Conservation (phyloP, 2,329 filamentous ascomycete genomes). For the Lomentospora prolificans region DNA sequence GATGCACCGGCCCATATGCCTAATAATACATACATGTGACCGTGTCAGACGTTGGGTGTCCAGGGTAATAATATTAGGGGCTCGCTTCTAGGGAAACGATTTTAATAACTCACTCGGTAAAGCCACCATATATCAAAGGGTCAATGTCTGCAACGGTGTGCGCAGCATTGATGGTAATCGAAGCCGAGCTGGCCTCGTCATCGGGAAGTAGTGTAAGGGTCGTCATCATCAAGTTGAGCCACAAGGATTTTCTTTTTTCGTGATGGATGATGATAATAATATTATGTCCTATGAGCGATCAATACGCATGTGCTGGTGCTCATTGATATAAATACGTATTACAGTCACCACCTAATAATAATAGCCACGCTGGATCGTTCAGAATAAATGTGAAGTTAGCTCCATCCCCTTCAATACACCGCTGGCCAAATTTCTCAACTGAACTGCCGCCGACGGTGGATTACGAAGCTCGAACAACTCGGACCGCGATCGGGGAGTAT, state of each 20-base stretch:
- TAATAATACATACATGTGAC: constrained; percentile 17
- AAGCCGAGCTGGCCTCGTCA: background rate
- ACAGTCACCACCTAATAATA: too few relatives aligned
- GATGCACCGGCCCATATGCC: constrained; percentile 56
- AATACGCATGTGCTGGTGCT: too few relatives aligned
- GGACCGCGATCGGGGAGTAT: background rate
- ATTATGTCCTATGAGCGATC: too few relatives aligned
- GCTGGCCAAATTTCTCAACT: too few relatives aligned
- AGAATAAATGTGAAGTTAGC: too few relatives aligned
- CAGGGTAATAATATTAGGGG: too few relatives aligned
- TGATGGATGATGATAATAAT: background rate
- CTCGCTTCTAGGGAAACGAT: background rate
- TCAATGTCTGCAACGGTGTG: constrained; percentile 48
- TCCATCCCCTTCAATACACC: too few relatives aligned
- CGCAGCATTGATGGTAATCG: constrained; percentile 38
- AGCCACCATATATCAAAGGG: constrained; percentile 53
- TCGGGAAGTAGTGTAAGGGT: background rate
- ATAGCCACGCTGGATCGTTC: too few relatives aligned
- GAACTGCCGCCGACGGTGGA: too few relatives aligned
- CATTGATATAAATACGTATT: too few relatives aligned
- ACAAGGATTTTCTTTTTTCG: background rate
- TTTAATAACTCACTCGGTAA: constrained; percentile 43
- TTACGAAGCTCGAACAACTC: too few relatives aligned
- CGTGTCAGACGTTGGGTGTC: too few relatives aligned
- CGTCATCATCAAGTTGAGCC: background rate